These are phyloP conservation scores for Microsporum audouinii DNA, from an alignment of 2,329 filamentous ascomycete genomes.

Conservation along the genomic window DNA sequence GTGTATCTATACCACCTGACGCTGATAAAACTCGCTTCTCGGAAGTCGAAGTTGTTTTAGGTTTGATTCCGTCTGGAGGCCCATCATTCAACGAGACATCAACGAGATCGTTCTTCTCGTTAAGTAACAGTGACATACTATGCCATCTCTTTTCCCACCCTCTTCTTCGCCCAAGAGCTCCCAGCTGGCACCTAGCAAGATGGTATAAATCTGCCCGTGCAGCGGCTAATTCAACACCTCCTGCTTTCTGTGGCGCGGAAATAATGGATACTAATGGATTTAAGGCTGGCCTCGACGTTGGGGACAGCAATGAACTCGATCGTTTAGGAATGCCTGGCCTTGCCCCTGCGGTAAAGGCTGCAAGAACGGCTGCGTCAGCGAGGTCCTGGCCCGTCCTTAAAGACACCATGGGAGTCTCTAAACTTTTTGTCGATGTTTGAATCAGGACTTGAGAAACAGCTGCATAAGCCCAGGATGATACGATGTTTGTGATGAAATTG, in stretches of 20 bases:
- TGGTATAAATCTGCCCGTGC: slow-evolving; percentile 71
- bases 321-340: slow-evolving; percentile 26
- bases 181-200: slow-evolving; percentile 67
- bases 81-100: slow-evolving; percentile 28
- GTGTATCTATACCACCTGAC: slow-evolving; percentile 42
- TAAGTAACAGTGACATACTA: slow-evolving; percentile 38
- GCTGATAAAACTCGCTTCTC: neutral
- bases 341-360: slow-evolving; percentile 16
- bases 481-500: slow-evolving; percentile 35
- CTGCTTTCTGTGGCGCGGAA: slow-evolving; percentile 33
- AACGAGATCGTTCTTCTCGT: slow-evolving; percentile 23
- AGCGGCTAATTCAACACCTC: slow-evolving; percentile 71
- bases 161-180: slow-evolving; percentile 57
- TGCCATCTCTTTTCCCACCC: slow-evolving; percentile 72
- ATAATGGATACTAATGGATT: neutral
- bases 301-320: slow-evolving; percentile 21
- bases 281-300: slow-evolving; percentile 9
- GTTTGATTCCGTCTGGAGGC: slow-evolving; percentile 13
- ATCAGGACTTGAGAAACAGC: slow-evolving; percentile 35
- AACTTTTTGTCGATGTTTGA: slow-evolving; percentile 28
- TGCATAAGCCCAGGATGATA: slow-evolving; percentile 38
- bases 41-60: neutral
- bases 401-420: slow-evolving; percentile 29
- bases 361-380: slow-evolving; percentile 16
- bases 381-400: slow-evolving; percentile 22